Base-by-base conservation (phyloP, 108 stramenopile species). In the Discostella stelligeroides region DNA sequence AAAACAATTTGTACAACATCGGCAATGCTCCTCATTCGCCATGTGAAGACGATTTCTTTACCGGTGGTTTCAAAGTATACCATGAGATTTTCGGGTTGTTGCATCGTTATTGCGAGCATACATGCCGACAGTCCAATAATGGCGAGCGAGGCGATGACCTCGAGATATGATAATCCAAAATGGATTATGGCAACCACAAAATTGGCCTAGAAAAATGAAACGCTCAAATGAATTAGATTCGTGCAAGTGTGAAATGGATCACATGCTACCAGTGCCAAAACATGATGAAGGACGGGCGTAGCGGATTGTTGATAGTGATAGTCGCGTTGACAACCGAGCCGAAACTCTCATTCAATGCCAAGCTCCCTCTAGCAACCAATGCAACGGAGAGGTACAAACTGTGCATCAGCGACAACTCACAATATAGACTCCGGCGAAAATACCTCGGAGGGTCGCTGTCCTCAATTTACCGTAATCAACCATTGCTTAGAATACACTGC, bases 31-130 rank as follows among this genome's bases (percentile, higher is more conserved):
- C 69, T 62, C 46, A 63, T 65, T 2, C 62, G 49, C 46, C 67
- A 77, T 7, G 76, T 65, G 57, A 70, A 77, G 15, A 70, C 48
- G n/a, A 69, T 21, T 60, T 63, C 68, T 24, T 70, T 69, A 10
- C 69, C 76, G 10, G 68, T 49, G 20, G 57, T 61, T 60, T 77
- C 76, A 23, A 77, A 66, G 41, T 70, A 70, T 15, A 77, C 64
- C 76, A 77, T 77, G 48, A 70, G 58, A 20, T 40, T 42, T 54
- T 66, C 63, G 0, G 76, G 76, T 40, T 65, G 63, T 65, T 77
- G 76, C 27, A 65, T 63, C 15, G 76, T 66, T 30, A 77, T 58
- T n/a, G 42, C 20, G 27, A 55, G 40, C 68, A 68, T 68, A 17
- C 55, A 28, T 0, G 47, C 24, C 15, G 65, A 70, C 39, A 66